Evolutionary conservation across 1,284 basidiomycete species (phyloP), one percentile per base, ranked within the genome.

Genomic region (Irpex sp.): DNA sequence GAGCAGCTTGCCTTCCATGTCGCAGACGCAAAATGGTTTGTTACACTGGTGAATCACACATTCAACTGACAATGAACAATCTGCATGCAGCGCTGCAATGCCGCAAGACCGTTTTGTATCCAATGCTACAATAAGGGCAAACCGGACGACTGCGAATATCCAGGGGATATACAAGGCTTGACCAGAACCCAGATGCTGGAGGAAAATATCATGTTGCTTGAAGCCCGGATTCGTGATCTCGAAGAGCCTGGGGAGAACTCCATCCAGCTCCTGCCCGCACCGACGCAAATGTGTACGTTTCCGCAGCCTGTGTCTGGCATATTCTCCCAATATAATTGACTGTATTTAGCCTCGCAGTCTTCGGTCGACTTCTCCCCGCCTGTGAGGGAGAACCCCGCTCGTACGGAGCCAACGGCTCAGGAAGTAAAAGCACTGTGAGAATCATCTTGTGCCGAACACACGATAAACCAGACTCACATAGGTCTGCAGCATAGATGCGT

Each of bases 61-160:
- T 1, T 60, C 5, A 28, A 14, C 36, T 10, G 28, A 18, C 9
- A 49, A 18, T 21, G 33, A 35, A 16, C 12, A 12, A 54, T 18
- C 12, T 10, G 7, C 10, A 21, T 48, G 5, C 60, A 73, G 72
- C 66, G 65, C 64, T 73, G 72, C 62, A 70, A 73, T 62, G 69
- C 69, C 21, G 61, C 58, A 21, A 70, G 67, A 56, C 72, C 72
- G 18, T 65, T 64, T 5, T 73, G 72, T 51, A 63, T 66, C n/a
- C 71, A 67, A 51, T 73, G 72, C 61, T 33, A 66, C 0, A 62
- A 64, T n/a, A 67, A 68, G 56, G 62, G 62, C 55, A 63, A 67
- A 35, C 61, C 64, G 14, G 68, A 69, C 18, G 72, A 72, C 49
- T 73, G 72, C 64, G 69, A 72, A 19, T 73, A 73, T 48, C 68